Evolutionary conservation across 2,329 filamentous ascomycete genomes (phyloP).

Genomic region (Ceratocystis ficicola): DNA sequence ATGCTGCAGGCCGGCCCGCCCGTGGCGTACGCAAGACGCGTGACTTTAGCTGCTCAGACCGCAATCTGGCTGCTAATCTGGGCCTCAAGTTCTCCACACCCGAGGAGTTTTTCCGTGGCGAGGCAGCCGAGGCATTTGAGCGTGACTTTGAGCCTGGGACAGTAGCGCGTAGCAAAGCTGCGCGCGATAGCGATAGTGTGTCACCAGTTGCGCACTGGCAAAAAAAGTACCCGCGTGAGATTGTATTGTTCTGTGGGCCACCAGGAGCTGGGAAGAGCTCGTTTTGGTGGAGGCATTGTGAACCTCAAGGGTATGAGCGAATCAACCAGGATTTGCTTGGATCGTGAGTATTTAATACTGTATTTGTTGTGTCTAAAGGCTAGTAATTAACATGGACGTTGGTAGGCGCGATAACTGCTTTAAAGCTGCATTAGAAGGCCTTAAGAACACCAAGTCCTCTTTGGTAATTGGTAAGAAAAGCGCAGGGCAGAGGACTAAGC

Average conservation of each 20-base stretch:
- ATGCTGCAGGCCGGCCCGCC: constrained; percentile 57
- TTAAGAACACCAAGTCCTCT: constrained; percentile 49
- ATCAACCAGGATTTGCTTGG: constrained; percentile 88
- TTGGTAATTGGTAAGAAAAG: constrained; percentile 60
- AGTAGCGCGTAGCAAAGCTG: constrained; percentile 33
- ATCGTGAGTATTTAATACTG: constrained; percentile 32
- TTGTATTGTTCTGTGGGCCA: constrained; percentile 78
- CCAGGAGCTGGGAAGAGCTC: constrained; percentile 88
- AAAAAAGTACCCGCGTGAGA: constrained; percentile 54
- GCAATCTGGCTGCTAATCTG: constrained; percentile 76
- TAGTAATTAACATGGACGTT: neutral
- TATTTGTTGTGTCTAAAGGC: neutral
- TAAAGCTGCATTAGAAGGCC: constrained; percentile 54
- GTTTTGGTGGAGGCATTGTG: constrained; percentile 67
- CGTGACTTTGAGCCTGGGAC: constrained; percentile 58
- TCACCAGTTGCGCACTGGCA: constrained; percentile 33
- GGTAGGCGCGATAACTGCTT: constrained; percentile 50
- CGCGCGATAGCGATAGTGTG: constrained; percentile 24
- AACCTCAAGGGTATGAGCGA: constrained; percentile 67
- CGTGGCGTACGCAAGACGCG: constrained; percentile 31
- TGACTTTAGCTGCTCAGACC: constrained; percentile 54
- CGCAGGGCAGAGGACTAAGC: neutral
- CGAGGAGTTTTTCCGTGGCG: constrained; percentile 76
- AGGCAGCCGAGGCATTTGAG: constrained; percentile 51
- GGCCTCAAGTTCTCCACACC: constrained; percentile 73